Evolutionary conservation across 768 basidiomycete genomes (phyloP).

Genomic region (Phanerochaete carnosa): DNA sequence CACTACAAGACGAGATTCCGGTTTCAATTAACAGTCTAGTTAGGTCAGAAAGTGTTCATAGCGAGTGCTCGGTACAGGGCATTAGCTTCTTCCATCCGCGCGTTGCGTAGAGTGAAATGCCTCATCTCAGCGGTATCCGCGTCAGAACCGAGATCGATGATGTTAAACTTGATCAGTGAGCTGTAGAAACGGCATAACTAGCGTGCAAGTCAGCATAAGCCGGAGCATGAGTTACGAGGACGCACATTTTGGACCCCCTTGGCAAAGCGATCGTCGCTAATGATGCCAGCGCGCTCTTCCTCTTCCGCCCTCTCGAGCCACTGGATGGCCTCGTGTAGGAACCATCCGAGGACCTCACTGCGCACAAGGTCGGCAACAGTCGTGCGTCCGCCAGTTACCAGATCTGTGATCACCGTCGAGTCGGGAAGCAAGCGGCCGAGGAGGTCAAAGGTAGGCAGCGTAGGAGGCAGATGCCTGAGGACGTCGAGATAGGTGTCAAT

Average conservation of each 20-base stretch:
- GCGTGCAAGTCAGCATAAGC: neutral
- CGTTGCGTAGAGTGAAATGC: slow-evolving; percentile 69
- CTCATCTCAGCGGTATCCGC: slow-evolving; percentile 79
- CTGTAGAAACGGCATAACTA: slow-evolving; percentile 77
- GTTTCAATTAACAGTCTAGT: neutral
- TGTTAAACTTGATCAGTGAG: slow-evolving; percentile 61
- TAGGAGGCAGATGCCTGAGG: slow-evolving; percentile 64
- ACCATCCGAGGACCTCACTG: slow-evolving; percentile 63
- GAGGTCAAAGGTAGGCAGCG: slow-evolving; percentile 70
- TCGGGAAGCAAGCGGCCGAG: slow-evolving; percentile 68
- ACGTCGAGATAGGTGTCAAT: slow-evolving; percentile 56
- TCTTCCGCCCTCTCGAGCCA: slow-evolving; percentile 70
- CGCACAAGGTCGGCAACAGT: slow-evolving; percentile 65
- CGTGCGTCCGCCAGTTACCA: slow-evolving; percentile 41
- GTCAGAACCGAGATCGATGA: slow-evolving; percentile 55
- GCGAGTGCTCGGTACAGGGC: slow-evolving; percentile 66
- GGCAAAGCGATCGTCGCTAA: slow-evolving; percentile 71
- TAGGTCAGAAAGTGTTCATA: slow-evolving; percentile 29
- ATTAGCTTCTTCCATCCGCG: slow-evolving; percentile 77
- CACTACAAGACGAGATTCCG: neutral
- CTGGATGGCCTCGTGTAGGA: slow-evolving; percentile 65
- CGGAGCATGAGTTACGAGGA: neutral
- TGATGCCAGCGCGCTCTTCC: slow-evolving; percentile 63
- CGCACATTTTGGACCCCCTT: slow-evolving; percentile 71
- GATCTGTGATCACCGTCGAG: slow-evolving; percentile 42